Evolutionary conservation across 2,329 filamentous ascomycete species (phyloP).

Genomic region (Incumbomyces delicatus): DNA sequence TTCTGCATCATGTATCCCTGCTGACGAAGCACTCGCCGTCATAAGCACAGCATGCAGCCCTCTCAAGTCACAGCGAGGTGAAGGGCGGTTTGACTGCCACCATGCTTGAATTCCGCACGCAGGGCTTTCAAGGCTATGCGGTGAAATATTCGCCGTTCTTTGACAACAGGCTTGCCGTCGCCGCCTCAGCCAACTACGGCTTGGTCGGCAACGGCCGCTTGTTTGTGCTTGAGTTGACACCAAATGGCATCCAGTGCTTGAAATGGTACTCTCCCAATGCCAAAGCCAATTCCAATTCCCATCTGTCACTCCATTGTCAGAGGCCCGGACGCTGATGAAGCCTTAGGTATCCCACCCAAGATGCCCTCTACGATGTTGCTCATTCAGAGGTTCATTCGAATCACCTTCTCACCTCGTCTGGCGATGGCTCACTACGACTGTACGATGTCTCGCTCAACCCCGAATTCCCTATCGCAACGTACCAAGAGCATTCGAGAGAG

Average conservation of each 20-base stretch:
- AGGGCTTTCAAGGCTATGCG: conserved; percentile 90
- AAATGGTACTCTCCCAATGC: conserved; percentile 53
- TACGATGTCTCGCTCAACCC: conserved; percentile 69
- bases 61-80: no score
- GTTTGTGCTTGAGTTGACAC: conserved; percentile 72
- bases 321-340: not conserved
- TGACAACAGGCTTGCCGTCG: conserved; percentile 85
- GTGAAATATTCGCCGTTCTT: conserved; percentile 99
- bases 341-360: conserved; percentile 83
- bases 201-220: conserved; percentile 91
- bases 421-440: conserved; percentile 89
- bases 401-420: conserved; percentile 78
- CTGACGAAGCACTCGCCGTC: no score
- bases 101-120: conserved; percentile 91
- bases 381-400: conserved; percentile 98
- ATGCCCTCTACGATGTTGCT: conserved; percentile 85
- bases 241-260: conserved; percentile 72
- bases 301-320: no score
- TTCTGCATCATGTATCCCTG: no score
- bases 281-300: no score
- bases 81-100: conserved; percentile 14
- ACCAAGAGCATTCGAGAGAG: conserved; percentile 87
- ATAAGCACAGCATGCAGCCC: no score
- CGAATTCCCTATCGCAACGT: conserved; percentile 81
- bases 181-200: conserved; percentile 87